These are phyloP conservation scores for Agaricus bisporus DNA, from an alignment of 768 basidiomycete species.

Conservation along the genomic window DNA sequence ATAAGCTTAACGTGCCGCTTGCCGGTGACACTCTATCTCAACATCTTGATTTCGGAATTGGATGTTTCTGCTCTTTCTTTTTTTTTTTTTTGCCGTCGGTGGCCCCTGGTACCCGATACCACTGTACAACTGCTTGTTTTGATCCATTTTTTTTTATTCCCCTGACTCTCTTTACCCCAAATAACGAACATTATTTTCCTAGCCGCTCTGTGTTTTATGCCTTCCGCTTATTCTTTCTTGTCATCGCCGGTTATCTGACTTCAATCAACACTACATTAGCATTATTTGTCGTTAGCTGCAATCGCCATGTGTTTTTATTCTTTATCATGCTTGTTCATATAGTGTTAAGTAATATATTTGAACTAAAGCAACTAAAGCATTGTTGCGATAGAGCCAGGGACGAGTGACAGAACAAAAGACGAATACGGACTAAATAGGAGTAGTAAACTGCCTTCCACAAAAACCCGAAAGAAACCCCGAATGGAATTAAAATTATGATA, in stretches of 20 bases:
- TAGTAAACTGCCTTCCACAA: too few species aligned
- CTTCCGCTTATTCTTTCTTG: slow-evolving; percentile 13
- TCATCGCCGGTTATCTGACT: slow-evolving; percentile 20
- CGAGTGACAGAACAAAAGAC: neutral
- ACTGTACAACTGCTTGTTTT: slow-evolving; percentile 6
- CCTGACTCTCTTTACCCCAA: neutral
- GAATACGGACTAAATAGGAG: neutral
- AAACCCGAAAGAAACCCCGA: too few species aligned
- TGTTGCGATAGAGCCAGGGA: neutral
- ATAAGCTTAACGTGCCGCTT: neutral
- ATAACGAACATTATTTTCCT: neutral
- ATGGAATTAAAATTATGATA: neutral
- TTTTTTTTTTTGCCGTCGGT: neutral
- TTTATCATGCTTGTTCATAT: slow-evolving; percentile 11
- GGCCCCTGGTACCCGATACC: neutral
- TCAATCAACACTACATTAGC: slow-evolving; percentile 36
- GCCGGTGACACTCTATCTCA: slow-evolving; percentile 3
- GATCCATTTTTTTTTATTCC: neutral
- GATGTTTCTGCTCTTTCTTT: neutral
- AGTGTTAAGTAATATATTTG: slow-evolving; percentile 10
- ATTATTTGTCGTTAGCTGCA: slow-evolving; percentile 31
- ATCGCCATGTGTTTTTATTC: slow-evolving; percentile 34
- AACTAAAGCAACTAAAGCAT: slow-evolving; percentile 8
- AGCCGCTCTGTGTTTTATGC: slow-evolving; percentile 5
- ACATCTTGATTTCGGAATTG: slow-evolving; percentile 3